Evolutionary conservation across 2,329 filamentous ascomycete genomes (phyloP).

Genomic region (Penicillium sp.): DNA sequence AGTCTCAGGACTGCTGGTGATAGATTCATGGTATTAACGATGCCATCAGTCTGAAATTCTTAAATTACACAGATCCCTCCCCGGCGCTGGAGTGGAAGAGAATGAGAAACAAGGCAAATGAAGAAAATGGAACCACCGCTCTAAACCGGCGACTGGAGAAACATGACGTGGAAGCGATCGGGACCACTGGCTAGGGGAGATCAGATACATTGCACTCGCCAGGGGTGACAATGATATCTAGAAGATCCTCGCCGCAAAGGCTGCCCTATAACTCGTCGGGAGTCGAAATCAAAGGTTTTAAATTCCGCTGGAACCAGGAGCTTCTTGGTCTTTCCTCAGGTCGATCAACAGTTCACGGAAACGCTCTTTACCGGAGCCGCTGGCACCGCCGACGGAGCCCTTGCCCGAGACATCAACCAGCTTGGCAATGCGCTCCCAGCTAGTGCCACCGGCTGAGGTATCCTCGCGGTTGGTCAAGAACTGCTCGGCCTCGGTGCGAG

Average conservation of each 20-base stretch:
- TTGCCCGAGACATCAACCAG: conserved; percentile 96
- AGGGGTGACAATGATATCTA: conserved; percentile 6
- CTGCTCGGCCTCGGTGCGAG: conserved; percentile 84
- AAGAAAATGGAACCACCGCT: conserved; percentile 8
- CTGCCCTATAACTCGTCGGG: conserved; percentile 3
- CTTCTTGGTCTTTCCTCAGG: conserved; percentile 88
- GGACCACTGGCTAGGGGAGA: conserved; percentile 9
- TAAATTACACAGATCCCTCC: conserved; percentile 24
- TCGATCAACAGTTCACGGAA: conserved; percentile 86
- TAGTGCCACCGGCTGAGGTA: conserved; percentile 87
- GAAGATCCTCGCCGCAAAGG: conserved; percentile 4
- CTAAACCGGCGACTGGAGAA: conserved; percentile 7
- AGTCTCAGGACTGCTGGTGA: no score
- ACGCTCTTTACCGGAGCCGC: conserved; percentile 88
- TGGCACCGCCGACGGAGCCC: conserved; percentile 75
- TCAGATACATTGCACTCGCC: conserved; percentile 4
- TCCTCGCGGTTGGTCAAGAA: conserved; percentile 86
- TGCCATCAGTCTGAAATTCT: conserved; percentile 21
- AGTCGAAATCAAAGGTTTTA: conserved; percentile 17
- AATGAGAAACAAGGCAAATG: conserved; percentile 7
- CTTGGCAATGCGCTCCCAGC: conserved; percentile 98
- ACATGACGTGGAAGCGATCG: conserved; percentile 6
- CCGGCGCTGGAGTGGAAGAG: conserved; percentile 17
- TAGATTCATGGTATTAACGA: conserved; percentile 21
- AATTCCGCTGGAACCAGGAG: conserved; percentile 53